Evolutionary conservation across 1,284 basidiomycete genomes (phyloP), one percentile per base, ranked within the genome.

Genomic region (Cutaneotrichosporon sp.): DNA sequence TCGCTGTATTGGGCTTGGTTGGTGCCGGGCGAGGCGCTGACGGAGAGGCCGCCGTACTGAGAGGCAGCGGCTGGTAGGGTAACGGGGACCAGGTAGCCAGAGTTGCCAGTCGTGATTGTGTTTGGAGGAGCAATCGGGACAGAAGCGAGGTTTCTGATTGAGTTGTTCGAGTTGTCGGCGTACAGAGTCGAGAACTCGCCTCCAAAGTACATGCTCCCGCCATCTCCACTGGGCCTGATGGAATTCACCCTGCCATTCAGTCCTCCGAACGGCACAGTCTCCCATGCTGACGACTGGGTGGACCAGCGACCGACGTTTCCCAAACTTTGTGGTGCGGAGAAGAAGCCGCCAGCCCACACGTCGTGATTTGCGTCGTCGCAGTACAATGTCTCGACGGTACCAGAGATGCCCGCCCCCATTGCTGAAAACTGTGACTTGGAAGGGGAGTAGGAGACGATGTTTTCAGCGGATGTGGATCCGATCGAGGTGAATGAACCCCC

Each of bases 41-140:
- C 78, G 49, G 86, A 77, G 25, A 69, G 59, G 20, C 62, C 58
- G 27, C 53, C 60, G 24, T 58, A 48, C 10, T 64, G 52, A 33
- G 86, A 82, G 37, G 72, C 70, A 5, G 70, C 60, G 37, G 78
- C 76, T 52, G 82, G 75, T 27, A 96, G 77, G 16, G 90, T 84
- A 37, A 94, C 79, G 10, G 93, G 92, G 20, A 92, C 87, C 47
- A 96, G 85, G 16, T 90, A 94, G 1, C 88, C 89, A 5, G 92
- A 88, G 66, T 88, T 90, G 0, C 88, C 86, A 1, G 87, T 86
- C 22, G 89, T 87, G 27, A 87, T 85, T 5, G 83, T 70, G 54
- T 68, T 66, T n/a, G 52, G 38, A 3, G 72, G 70, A 1, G 72
- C 70, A 11, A 66, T 65, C 3, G 64, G 62, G 5, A 63, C 53